A percentile compares a stretch with the other conserved stretches of the same genome.
Conservation (phyloP, 1,139 yeast species). For the Nakaseomyces kungkrabaensis region DNA sequence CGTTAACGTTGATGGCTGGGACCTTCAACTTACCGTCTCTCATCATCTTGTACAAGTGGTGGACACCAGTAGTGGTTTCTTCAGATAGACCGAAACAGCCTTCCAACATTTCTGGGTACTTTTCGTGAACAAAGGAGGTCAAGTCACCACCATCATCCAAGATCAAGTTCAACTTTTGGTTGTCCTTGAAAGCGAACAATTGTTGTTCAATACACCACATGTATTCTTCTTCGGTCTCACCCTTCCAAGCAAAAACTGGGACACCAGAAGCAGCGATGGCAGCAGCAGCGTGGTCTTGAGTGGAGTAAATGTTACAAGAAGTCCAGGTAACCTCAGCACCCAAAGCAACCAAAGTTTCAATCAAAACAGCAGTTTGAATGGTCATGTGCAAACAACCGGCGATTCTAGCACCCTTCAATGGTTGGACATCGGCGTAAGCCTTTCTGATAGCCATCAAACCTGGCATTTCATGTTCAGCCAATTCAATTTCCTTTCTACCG, state of each 20-base stretch:
- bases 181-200: constrained; percentile 96
- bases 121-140: constrained; percentile 93
- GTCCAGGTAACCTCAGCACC: constrained; percentile 99
- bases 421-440: constrained; percentile 87
- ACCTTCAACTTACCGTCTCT: constrained; percentile 87
- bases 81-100: constrained; percentile 95
- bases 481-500: constrained; percentile 99
- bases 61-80: constrained; percentile 99
- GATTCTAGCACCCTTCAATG: constrained; percentile 96
- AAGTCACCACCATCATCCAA: constrained; percentile 99
- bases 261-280: constrained; percentile 99
- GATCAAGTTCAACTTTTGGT: constrained; percentile 90
- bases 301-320: constrained; percentile 98
- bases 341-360: constrained; percentile 91
- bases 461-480: constrained; percentile 99
- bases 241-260: constrained; percentile 99
- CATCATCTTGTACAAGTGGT: constrained; percentile 95
- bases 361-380: constrained; percentile 97
- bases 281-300: constrained; percentile 99
- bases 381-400: constrained; percentile 99
- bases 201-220: constrained; percentile 99
- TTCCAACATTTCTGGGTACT: constrained; percentile 95
- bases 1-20: constrained; percentile 99
- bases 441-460: constrained; percentile 98
- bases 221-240: constrained; percentile 99